Percentiles rank a stretch among this genome's conserved stretches.
phyloP scores from a whole-genome alignment of 164 flowering plant genomes.

The Malania oleifera region DNA sequence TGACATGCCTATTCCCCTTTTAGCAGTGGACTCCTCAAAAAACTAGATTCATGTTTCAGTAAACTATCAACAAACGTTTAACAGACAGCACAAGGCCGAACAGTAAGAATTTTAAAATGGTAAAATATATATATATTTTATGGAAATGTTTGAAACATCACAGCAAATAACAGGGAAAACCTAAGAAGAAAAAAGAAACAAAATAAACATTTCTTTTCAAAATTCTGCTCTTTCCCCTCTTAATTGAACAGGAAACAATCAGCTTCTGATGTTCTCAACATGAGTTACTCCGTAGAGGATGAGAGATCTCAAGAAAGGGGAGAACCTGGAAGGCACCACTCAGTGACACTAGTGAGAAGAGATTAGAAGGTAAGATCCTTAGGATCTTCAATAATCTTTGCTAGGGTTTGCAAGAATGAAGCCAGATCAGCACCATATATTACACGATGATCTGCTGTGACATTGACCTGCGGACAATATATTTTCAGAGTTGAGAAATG shows the following conservation, averaged over 20 bases:
- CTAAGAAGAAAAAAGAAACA: constrained; percentile 2
- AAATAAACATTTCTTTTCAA: constrained; percentile 8
- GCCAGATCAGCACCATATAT: constrained; percentile 97
- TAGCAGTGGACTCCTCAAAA: too few species aligned
- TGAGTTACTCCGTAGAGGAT: background rate
- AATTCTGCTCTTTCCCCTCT: constrained; percentile 5
- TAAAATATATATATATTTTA: too few species aligned
- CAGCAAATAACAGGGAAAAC: background rate
- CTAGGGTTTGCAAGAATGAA: constrained; percentile 80
- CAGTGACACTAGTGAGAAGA: background rate
- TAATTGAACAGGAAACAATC: background rate
- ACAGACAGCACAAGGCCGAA: background rate
- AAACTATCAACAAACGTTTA: too few species aligned
- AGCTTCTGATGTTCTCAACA: constrained; percentile 1
- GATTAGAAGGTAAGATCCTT: constrained; percentile 74
- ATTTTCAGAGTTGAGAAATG: constrained; percentile 3
- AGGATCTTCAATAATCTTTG: constrained; percentile 87
- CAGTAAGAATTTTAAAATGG: too few species aligned
- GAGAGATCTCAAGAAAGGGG: too few species aligned
- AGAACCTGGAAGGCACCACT: background rate
- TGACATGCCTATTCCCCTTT: too few species aligned
- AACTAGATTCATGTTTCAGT: too few species aligned
- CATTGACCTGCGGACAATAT: constrained; percentile 61
- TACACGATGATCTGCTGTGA: constrained; percentile 94
- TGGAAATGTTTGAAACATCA: too few species aligned